phyloP scores from a whole-genome alignment of 345 rosid genomes.

The Linum usitatissimum region DNA sequence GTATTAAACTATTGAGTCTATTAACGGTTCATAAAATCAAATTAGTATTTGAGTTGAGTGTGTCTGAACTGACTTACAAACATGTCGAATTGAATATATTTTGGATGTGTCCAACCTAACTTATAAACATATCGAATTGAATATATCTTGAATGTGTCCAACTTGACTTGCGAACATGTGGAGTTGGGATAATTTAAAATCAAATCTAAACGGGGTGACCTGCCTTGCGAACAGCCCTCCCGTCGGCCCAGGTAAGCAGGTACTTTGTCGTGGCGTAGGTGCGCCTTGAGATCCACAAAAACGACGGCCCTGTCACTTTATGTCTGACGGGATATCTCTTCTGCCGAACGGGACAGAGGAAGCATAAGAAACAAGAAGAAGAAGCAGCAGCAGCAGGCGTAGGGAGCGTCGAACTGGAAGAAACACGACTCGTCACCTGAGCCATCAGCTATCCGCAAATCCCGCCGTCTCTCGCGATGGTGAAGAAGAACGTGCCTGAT shows the following conservation, averaged over 20 bases:
- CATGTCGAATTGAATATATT: too few species aligned
- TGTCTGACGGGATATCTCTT: background rate
- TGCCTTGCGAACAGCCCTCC: too few species aligned
- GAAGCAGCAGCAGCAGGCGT: background rate
- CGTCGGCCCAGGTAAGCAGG: background rate
- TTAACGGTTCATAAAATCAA: too few species aligned
- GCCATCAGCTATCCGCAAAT: background rate
- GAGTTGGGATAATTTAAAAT: too few species aligned
- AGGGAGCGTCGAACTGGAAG: background rate
- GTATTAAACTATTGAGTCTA: too few species aligned
- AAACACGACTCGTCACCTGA: background rate
- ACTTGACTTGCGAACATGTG: too few species aligned
- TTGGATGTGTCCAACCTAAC: too few species aligned
- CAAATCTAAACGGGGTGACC: too few species aligned
- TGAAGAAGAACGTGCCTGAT: conserved; percentile 79
- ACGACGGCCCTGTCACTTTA: background rate
- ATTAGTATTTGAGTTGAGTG: too few species aligned
- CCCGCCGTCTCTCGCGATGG: conserved; percentile 28
- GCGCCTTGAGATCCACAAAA: background rate
- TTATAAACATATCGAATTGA: too few species aligned
- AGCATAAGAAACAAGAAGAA: background rate
- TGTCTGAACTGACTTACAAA: too few species aligned
- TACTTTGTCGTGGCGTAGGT: background rate
- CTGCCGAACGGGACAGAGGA: background rate
- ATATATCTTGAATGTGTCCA: too few species aligned